Percentiles rank a stretch among this genome's conserved stretches.
Evolutionary conservation across 805 yeast species (phyloP).

Genomic region (Metschnikowia orientalis): DNA sequence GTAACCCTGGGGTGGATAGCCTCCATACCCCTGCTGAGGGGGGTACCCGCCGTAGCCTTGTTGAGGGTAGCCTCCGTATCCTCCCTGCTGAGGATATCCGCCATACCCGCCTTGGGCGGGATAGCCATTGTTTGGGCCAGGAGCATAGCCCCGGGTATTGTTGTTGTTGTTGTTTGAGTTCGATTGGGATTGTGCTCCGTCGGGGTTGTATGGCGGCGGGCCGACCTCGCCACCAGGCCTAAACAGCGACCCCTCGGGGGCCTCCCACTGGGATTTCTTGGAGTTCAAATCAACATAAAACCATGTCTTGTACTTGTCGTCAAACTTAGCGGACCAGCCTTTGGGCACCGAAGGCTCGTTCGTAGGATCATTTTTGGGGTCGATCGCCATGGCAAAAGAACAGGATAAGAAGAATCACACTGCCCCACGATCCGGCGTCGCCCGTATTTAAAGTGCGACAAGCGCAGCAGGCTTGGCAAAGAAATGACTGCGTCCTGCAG

Average conservation of each 20-base stretch:
- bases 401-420: background rate
- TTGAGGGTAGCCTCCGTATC: constrained; percentile 26
- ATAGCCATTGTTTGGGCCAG: constrained; percentile 5
- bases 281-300: constrained; percentile 74
- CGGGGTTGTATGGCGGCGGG: constrained; percentile 43
- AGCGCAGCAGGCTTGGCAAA: background rate
- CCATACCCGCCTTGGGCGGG: constrained; percentile 13
- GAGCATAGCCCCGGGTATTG: constrained; percentile 1
- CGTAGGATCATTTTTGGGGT: constrained; percentile 18
- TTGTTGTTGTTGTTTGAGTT: constrained; percentile 5
- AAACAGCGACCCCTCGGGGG: constrained; percentile 58
- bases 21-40: constrained; percentile 26
- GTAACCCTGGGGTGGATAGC: constrained; percentile 32
- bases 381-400: constrained; percentile 9
- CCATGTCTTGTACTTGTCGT: constrained; percentile 65
- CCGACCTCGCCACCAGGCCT: constrained; percentile 22
- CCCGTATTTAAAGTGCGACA: no score
- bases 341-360: constrained; percentile 53
- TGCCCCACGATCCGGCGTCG: no score
- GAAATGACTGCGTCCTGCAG: background rate
- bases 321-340: constrained; percentile 75
- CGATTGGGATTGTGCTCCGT: constrained; percentile 5
- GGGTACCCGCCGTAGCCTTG: constrained; percentile 20
- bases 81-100: constrained; percentile 16
- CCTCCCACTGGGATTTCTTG: constrained; percentile 87